A percentile compares a stretch with the other conserved stretches of the same genome.
These are phyloP conservation scores for Calvatia gigantea DNA, from an alignment of 768 basidiomycete genomes.

Conservation along the genomic window DNA sequence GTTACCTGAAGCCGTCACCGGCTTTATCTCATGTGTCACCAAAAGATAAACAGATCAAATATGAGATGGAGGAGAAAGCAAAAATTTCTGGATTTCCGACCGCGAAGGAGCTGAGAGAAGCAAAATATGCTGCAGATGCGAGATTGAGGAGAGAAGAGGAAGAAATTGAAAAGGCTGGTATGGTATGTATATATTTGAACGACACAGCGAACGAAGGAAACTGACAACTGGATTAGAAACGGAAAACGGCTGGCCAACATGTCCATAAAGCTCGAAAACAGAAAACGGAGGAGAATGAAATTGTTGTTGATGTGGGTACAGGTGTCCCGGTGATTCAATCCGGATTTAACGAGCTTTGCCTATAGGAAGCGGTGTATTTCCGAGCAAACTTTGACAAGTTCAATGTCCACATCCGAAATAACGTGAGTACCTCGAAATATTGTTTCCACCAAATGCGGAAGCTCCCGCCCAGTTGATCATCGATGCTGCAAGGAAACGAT, in stretches of 20 bases:
- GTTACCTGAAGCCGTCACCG: slow-evolving; percentile 81
- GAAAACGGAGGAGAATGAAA: slow-evolving; percentile 53
- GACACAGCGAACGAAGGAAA: too few relatives aligned
- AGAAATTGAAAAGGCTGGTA: slow-evolving; percentile 67
- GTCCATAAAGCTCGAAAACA: slow-evolving; percentile 21
- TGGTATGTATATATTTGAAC: slow-evolving; percentile 64
- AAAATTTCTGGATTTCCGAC: slow-evolving; percentile 77
- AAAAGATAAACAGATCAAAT: slow-evolving; percentile 74
- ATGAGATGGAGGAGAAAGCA: slow-evolving; percentile 74
- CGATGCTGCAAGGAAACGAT: slow-evolving; percentile 72
- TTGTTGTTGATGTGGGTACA: slow-evolving; percentile 62
- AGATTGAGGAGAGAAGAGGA: slow-evolving; percentile 68
- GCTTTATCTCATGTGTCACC: slow-evolving; percentile 76
- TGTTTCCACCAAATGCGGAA: slow-evolving; percentile 6
- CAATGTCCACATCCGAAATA: slow-evolving; percentile 82
- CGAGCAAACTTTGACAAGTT: slow-evolving; percentile 89
- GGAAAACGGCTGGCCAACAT: slow-evolving; percentile 37
- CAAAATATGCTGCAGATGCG: slow-evolving; percentile 61
- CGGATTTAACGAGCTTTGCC: slow-evolving; percentile 12
- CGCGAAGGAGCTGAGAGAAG: slow-evolving; percentile 72
- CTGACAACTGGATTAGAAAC: slow-evolving; percentile 57
- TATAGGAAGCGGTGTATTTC: slow-evolving; percentile 70
- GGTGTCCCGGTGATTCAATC: background rate
- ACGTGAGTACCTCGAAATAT: slow-evolving; percentile 40
- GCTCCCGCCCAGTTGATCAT: slow-evolving; percentile 61